Percentiles rank a stretch among this genome's conserved stretches.
Evolutionary conservation across 345 rosid species (phyloP).

Genomic region (Rhizophora mangle): DNA sequence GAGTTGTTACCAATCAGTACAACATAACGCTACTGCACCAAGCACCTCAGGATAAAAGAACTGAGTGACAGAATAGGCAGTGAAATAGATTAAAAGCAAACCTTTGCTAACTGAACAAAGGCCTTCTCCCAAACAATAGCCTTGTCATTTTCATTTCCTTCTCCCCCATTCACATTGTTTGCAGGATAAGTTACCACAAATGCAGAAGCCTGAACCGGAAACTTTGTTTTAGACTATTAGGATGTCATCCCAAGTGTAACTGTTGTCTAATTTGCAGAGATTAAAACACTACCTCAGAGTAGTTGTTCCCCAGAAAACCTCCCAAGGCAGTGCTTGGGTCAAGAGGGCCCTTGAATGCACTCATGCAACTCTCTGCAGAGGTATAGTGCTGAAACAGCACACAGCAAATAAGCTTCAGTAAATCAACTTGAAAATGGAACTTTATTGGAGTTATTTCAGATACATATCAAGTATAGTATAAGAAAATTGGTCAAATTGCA

Average conservation of each 20-base stretch:
- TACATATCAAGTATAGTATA: too few species aligned
- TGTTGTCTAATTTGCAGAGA: slow-evolving; percentile 12
- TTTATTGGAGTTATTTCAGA: too few species aligned
- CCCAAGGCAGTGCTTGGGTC: slow-evolving; percentile 95
- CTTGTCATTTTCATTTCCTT: slow-evolving; percentile 63
- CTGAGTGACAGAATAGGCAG: neutral
- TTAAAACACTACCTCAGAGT: slow-evolving; percentile 60
- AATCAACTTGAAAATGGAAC: slow-evolving; percentile 4
- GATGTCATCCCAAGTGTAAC: neutral
- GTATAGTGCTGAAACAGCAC: slow-evolving; percentile 70
- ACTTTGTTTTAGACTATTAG: slow-evolving; percentile 18
- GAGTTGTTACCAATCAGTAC: too few species aligned
- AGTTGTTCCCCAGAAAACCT: slow-evolving; percentile 86
- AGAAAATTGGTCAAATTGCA: too few species aligned
- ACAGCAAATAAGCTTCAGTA: slow-evolving; percentile 13
- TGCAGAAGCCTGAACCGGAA: slow-evolving; percentile 82
- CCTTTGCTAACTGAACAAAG: slow-evolving; percentile 84
- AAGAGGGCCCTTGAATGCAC: slow-evolving; percentile 95
- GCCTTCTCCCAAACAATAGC: slow-evolving; percentile 98
- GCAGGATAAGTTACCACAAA: slow-evolving; percentile 91
- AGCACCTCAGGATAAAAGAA: too few species aligned
- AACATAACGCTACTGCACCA: too few species aligned
- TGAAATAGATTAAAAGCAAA: slow-evolving; percentile 24
- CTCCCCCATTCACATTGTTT: slow-evolving; percentile 61
- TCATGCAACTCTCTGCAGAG: slow-evolving; percentile 79